phyloP scores from a whole-genome alignment of 495 filamentous ascomycete species.

The Lepidopterella palustris region DNA sequence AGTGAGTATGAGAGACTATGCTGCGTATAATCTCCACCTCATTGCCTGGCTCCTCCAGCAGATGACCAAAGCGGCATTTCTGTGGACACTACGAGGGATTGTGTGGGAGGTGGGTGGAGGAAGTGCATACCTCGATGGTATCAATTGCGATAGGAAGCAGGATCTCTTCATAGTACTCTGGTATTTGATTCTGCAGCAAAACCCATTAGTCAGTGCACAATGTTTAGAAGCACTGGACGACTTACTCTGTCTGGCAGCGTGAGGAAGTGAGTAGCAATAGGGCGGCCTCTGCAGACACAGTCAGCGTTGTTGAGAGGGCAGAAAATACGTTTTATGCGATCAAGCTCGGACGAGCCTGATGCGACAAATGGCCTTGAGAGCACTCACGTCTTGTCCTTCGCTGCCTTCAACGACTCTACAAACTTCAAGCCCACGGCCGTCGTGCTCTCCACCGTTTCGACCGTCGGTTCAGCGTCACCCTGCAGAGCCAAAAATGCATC shows the following conservation, averaged over 20 bases:
- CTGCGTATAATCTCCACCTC: no score
- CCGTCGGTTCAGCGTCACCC: slow-evolving; percentile 12
- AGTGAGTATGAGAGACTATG: slow-evolving; percentile 3
- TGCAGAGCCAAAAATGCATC: slow-evolving; percentile 13
- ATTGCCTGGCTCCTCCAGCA: no score
- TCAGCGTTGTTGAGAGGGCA: neutral
- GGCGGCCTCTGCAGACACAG: slow-evolving; percentile 48
- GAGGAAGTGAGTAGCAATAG: slow-evolving; percentile 65
- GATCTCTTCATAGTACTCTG: slow-evolving; percentile 69
- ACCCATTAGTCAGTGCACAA: slow-evolving; percentile 1
- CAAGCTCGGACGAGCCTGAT: neutral
- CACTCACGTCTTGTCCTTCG: slow-evolving; percentile 65
- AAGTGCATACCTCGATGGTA: slow-evolving; percentile 51
- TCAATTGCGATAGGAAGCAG: slow-evolving; percentile 69
- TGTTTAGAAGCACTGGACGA: neutral
- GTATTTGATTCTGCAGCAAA: slow-evolving; percentile 43
- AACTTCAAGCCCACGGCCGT: slow-evolving; percentile 59
- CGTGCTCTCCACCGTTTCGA: slow-evolving; percentile 51
- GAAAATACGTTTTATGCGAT: neutral
- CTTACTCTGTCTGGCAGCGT: slow-evolving; percentile 52
- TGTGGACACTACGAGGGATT: neutral
- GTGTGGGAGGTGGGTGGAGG: neutral
- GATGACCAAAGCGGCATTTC: no score
- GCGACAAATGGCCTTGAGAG: neutral
- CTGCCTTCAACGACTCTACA: slow-evolving; percentile 56